A percentile compares a stretch with the other conserved stretches of the same genome.
phyloP scores from a whole-genome alignment of 768 basidiomycete genomes.

The Mycena crocata region DNA sequence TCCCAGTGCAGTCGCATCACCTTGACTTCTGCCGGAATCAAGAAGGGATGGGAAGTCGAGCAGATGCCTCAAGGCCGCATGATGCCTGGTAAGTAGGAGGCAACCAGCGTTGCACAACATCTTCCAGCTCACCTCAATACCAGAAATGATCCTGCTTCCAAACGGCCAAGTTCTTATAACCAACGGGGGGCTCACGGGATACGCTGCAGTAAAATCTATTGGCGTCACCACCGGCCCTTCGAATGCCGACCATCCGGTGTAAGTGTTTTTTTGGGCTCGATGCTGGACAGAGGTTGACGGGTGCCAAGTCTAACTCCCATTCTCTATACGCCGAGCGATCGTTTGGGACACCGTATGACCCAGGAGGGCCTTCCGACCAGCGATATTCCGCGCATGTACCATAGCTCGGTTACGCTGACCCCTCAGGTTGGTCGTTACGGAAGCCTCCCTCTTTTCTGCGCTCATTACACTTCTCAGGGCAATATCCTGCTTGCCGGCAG shows the following conservation, averaged over 20 bases:
- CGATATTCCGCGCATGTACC: slow-evolving; percentile 27
- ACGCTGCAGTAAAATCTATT: slow-evolving; percentile 38
- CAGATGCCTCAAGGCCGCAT: slow-evolving; percentile 61
- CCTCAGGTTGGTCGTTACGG: slow-evolving; percentile 20
- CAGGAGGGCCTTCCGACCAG: slow-evolving; percentile 43
- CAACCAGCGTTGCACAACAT: too few relatives aligned
- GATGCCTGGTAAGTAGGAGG: too few relatives aligned
- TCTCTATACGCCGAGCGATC: slow-evolving; percentile 53
- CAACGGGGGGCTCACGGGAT: slow-evolving; percentile 59
- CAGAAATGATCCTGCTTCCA: slow-evolving; percentile 66
- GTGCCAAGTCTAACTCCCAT: slow-evolving; percentile 44
- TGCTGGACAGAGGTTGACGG: neutral
- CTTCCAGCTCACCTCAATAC: too few relatives aligned
- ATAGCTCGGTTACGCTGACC: slow-evolving; percentile 16
- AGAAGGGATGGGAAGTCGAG: slow-evolving; percentile 58
- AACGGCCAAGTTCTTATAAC: slow-evolving; percentile 62
- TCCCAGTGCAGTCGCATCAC: slow-evolving; percentile 53
- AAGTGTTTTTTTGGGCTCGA: slow-evolving; percentile 31
- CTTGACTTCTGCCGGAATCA: slow-evolving; percentile 65
- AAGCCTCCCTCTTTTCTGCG: too few relatives aligned
- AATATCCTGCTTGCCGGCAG: slow-evolving; percentile 33
- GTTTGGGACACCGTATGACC: slow-evolving; percentile 51
- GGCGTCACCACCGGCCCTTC: slow-evolving; percentile 50
- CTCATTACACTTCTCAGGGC: neutral
- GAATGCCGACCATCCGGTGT: slow-evolving; percentile 60